phyloP scores from a whole-genome alignment of 805 yeast genomes.

The Clavispora carvajalis region DNA sequence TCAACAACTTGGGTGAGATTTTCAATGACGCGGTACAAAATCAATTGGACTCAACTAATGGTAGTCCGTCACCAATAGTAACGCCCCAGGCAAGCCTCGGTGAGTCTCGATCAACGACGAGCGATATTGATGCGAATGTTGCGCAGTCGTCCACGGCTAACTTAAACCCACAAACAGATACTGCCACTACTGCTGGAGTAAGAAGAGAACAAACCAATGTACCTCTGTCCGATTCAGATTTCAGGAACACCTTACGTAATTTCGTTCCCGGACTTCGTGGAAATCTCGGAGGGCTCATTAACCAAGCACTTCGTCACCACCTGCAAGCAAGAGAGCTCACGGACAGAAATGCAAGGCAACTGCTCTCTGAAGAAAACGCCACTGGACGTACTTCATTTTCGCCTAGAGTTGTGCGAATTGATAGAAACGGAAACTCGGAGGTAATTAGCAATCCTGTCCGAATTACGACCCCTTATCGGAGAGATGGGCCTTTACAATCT shows the following conservation, averaged over 20 bases:
- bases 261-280: background rate
- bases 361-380: background rate
- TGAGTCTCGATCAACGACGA: background rate
- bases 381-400: background rate
- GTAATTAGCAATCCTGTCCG: background rate
- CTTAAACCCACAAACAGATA: background rate
- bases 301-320: slow-evolving; percentile 7
- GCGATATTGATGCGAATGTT: background rate
- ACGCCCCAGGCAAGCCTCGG: background rate
- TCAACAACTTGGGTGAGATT: slow-evolving; percentile 11
- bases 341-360: background rate
- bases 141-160: background rate
- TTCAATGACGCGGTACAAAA: slow-evolving; percentile 7
- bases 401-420: background rate
- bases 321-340: background rate
- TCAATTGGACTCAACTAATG: background rate
- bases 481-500: background rate
- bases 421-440: background rate
- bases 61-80: background rate
- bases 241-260: slow-evolving; percentile 1
- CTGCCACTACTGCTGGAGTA: background rate
- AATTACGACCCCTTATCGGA: background rate
- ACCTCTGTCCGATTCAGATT: background rate
- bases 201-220: background rate
- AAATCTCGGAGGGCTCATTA: slow-evolving; percentile 3